Evolutionary conservation across 2,329 filamentous ascomycete species (phyloP).

Genomic region (Pseudogymnoascus sp.): DNA sequence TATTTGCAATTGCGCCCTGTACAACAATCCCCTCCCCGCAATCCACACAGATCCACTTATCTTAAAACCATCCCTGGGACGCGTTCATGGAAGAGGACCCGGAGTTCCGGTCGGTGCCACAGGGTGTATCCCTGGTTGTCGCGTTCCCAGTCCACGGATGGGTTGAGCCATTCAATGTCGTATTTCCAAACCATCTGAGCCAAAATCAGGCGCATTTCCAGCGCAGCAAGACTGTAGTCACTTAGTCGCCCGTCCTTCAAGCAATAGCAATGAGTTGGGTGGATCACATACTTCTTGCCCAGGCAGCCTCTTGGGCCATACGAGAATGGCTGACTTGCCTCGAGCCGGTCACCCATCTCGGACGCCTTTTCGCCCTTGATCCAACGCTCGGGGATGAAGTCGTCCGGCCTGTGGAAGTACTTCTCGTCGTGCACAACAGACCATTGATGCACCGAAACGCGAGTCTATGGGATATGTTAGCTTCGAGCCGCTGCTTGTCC

Average conservation of each 20-base stretch:
- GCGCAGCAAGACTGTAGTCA: constrained; percentile 14
- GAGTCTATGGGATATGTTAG: constrained; percentile 12
- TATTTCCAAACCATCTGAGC: constrained; percentile 24
- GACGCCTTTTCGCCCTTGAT: constrained; percentile 15
- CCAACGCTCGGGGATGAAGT: constrained; percentile 19
- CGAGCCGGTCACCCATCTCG: constrained; percentile 23
- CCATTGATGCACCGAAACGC: constrained; percentile 20
- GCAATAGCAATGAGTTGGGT: not conserved
- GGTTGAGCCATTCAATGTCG: constrained; percentile 19
- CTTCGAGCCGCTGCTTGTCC: not conserved
- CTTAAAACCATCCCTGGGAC: not conserved
- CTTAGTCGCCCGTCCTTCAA: not conserved
- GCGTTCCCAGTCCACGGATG: constrained; percentile 17
- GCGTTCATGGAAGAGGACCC: constrained; percentile 9
- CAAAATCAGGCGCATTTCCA: constrained; percentile 18
- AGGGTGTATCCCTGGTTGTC: constrained; percentile 19
- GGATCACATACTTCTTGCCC: constrained; percentile 14
- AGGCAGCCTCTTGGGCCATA: constrained; percentile 16
- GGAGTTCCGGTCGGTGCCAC: constrained; percentile 18
- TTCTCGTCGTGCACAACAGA: constrained; percentile 15
- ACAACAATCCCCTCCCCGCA: not conserved
- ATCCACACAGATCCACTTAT: not conserved
- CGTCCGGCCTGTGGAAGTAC: constrained; percentile 17
- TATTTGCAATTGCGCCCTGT: not conserved
- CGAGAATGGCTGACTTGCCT: constrained; percentile 15